Evolutionary conservation across 352 stramenopile species (phyloP).

Genomic region (Pythium utonaiense): DNA sequence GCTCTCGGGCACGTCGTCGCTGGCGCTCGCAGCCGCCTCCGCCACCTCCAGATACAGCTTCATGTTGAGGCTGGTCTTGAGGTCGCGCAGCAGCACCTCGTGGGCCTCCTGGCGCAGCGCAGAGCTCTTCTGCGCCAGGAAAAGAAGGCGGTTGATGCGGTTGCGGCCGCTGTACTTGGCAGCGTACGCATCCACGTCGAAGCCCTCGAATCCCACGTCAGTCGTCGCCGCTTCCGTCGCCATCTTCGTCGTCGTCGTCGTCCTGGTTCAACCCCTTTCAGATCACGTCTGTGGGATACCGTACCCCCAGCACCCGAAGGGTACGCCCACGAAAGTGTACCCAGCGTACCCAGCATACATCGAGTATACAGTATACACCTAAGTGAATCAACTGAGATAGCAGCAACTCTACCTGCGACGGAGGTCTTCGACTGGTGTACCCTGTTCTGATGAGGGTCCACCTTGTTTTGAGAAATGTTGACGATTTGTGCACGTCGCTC

Average conservation of each 20-base stretch:
- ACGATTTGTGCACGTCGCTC: slow-evolving; percentile 10
- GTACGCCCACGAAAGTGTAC: slow-evolving; percentile 4
- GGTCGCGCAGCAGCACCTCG: slow-evolving; percentile 50
- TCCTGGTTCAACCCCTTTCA: slow-evolving; percentile 23
- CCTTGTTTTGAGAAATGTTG: slow-evolving; percentile 10
- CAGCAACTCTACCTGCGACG: not conserved
- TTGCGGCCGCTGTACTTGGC: slow-evolving; percentile 83
- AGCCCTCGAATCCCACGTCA: slow-evolving; percentile 37
- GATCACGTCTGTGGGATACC: slow-evolving; percentile 7
- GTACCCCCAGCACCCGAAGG: not conserved
- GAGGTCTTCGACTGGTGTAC: too few relatives aligned
- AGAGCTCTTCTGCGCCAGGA: slow-evolving; percentile 49
- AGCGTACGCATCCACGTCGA: slow-evolving; percentile 80
- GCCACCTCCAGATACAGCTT: slow-evolving; percentile 61
- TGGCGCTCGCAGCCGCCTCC: slow-evolving; percentile 26
- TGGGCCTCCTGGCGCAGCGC: slow-evolving; percentile 48
- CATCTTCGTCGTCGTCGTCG: slow-evolving; percentile 1
- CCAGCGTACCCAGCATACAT: not conserved
- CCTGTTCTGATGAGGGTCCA: not conserved
- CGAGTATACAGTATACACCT: too few relatives aligned
- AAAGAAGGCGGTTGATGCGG: slow-evolving; percentile 69
- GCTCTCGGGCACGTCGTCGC: slow-evolving; percentile 33
- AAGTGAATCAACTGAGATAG: not conserved
- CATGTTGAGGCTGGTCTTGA: slow-evolving; percentile 67
- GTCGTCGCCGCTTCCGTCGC: slow-evolving; percentile 12